Percentiles rank a stretch among this genome's conserved stretches.
Evolutionary conservation across 176 grass and related monocot genomes (phyloP).

Genomic region (Poa pratensis): DNA sequence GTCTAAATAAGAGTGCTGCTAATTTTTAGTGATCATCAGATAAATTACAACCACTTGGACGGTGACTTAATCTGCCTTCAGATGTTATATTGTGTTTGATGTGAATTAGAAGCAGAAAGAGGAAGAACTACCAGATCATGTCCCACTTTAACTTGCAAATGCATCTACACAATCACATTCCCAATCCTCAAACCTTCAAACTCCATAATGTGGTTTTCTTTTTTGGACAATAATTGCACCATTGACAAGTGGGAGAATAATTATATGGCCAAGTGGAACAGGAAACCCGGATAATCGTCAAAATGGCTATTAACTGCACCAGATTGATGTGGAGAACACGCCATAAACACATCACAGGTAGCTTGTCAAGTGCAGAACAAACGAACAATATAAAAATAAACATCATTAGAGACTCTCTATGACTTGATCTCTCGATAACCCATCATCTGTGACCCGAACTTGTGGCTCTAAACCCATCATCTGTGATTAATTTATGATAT

Average conservation of each 20-base stretch:
- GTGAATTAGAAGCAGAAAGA: not conserved
- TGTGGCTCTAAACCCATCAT: slow-evolving; percentile 39
- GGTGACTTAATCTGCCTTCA: not conserved
- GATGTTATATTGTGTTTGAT: slow-evolving; percentile 24
- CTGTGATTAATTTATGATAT: not conserved
- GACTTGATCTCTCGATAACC: slow-evolving; percentile 5
- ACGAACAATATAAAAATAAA: not conserved
- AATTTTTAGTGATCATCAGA: not conserved
- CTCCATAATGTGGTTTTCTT: not conserved
- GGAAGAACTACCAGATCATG: not conserved
- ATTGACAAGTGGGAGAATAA: slow-evolving; percentile 7
- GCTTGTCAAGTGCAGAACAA: slow-evolving; percentile 31
- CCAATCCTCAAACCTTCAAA: not conserved
- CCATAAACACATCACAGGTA: not conserved
- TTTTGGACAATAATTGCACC: not conserved
- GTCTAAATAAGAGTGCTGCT: not conserved
- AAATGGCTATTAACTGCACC: not conserved
- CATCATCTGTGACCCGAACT: not conserved
- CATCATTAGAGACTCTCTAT: not conserved
- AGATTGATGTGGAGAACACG: slow-evolving; percentile 9
- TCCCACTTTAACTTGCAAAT: not conserved
- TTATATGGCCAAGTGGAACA: not conserved
- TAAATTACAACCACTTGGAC: not conserved
- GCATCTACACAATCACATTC: not conserved
- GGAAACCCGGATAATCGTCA: not conserved